These are phyloP conservation scores for Candida pini DNA, from an alignment of 805 yeast species.

Conservation along the genomic window DNA sequence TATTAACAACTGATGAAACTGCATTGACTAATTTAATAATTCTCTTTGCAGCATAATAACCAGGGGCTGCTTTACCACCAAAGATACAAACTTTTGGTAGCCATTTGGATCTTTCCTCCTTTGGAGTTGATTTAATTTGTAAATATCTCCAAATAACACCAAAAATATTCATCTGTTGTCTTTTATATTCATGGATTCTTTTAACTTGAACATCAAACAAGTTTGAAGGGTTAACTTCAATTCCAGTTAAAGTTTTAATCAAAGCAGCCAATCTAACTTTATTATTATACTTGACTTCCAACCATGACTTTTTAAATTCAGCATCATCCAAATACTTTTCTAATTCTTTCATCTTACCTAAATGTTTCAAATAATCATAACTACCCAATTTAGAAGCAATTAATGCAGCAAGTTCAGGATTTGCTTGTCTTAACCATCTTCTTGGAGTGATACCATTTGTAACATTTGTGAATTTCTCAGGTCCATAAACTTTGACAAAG, in stretches of 20 bases:
- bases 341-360: constrained; percentile 60
- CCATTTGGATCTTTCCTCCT: constrained; percentile 54
- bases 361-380: constrained; percentile 62
- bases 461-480: constrained; percentile 81
- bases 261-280: constrained; percentile 62
- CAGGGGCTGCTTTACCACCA: constrained; percentile 98
- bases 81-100: constrained; percentile 75
- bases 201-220: constrained; percentile 90
- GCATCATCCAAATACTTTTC: constrained; percentile 63
- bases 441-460: constrained; percentile 96
- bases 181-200: constrained; percentile 92
- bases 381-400: constrained; percentile 69
- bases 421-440: constrained; percentile 93
- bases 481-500: constrained; percentile 77
- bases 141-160: constrained; percentile 84
- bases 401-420: constrained; percentile 70
- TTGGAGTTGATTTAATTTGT: constrained; percentile 61
- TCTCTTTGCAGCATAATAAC: constrained; percentile 90
- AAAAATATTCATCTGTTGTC: constrained; percentile 89
- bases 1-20: constrained; percentile 76
- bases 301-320: constrained; percentile 67
- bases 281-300: constrained; percentile 60
- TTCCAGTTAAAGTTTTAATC: constrained; percentile 54
- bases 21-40: constrained; percentile 81
- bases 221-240: constrained; percentile 65